Conservation (phyloP, 768 basidiomycete species). For the Hypholoma fasciculare region DNA sequence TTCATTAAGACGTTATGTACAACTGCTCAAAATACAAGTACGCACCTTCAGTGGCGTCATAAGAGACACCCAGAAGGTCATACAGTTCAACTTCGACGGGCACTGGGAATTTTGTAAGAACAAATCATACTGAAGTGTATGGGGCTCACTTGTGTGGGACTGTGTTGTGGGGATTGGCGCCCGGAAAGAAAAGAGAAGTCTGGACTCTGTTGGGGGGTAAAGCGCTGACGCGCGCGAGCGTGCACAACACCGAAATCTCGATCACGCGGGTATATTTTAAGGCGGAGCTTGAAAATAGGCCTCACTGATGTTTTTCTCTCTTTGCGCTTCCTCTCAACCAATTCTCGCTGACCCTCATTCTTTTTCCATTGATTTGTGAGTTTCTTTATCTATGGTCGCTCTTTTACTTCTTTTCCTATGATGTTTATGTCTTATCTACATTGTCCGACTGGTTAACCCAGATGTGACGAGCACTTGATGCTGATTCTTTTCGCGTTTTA, state of each 20-base stretch:
- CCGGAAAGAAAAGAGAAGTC: neutral
- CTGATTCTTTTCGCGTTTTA: conserved; percentile 26
- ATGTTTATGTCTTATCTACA: conserved; percentile 83
- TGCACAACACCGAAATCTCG: neutral
- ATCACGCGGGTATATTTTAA: conserved; percentile 23
- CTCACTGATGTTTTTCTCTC: neutral
- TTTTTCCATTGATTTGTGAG: conserved; percentile 13
- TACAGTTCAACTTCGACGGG: conserved; percentile 80
- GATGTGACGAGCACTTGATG: conserved; percentile 46
- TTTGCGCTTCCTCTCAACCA: neutral
- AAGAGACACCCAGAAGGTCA: conserved; percentile 76
- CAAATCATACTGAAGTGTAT: neutral
- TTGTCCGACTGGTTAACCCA: conserved; percentile 70
- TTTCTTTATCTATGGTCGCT: conserved; percentile 1
- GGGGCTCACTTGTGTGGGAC: neutral
- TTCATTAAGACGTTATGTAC: neutral
- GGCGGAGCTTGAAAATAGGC: conserved; percentile 31
- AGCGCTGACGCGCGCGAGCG: conserved; percentile 6
- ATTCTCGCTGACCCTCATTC: too few relatives aligned
- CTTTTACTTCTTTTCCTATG: conserved; percentile 3
- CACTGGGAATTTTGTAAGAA: conserved; percentile 40
- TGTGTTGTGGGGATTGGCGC: neutral
- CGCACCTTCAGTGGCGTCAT: conserved; percentile 71
- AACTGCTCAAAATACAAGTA: conserved; percentile 1
- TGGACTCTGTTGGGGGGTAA: too few relatives aligned